Evolutionary conservation across 2,329 filamentous ascomycete species (phyloP), one percentile per base, ranked within the genome.

Genomic region (Orbilia javanica): DNA sequence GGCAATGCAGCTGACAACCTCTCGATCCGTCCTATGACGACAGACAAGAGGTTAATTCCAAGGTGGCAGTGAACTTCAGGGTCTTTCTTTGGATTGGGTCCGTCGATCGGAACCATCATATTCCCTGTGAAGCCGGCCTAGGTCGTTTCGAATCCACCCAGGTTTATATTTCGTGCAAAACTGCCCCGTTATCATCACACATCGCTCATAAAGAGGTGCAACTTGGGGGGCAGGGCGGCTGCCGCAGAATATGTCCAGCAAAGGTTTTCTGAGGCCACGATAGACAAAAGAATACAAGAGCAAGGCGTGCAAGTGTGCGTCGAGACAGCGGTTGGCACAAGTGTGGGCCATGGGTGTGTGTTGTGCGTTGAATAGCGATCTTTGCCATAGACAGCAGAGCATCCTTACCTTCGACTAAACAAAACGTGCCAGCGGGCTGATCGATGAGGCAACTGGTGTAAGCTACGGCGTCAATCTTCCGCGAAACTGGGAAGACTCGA

Each of bases 1-100:
- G 57, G 66, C 57, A 57, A 76, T 69, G 57, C 72, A 65, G 74
- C 74, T 78, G 74, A 72, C 74, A 71, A 52, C 25, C 66, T 27
- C 57, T 57, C 15, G 36, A 48, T 66, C 57, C 72, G 74, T 27
- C 44, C 62, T 67, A 78, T 78, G 74, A 78, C 74, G 74, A 78
- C 29, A 68, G 74, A 55, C 74, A 78, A 78, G 74, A 78, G 48
- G 29, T 67, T 65, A 52, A 66, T 60, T 62, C 55, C 67, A 78
- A 78, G 74, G 67, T 78, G 74, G 74, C 74, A 78, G 74, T 63
- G 74, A 78, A 55, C 62, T 78, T 78, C 74, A 78, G 74, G 74
- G 74, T 78, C 74, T 78, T 68, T 50, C 50, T 72, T 60, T 78
- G 74, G 74, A 72, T 78, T 72, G 74, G 74, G 67, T 57, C 74